phyloP scores from a whole-genome alignment of 768 basidiomycete species.

The Trametes elegans region DNA sequence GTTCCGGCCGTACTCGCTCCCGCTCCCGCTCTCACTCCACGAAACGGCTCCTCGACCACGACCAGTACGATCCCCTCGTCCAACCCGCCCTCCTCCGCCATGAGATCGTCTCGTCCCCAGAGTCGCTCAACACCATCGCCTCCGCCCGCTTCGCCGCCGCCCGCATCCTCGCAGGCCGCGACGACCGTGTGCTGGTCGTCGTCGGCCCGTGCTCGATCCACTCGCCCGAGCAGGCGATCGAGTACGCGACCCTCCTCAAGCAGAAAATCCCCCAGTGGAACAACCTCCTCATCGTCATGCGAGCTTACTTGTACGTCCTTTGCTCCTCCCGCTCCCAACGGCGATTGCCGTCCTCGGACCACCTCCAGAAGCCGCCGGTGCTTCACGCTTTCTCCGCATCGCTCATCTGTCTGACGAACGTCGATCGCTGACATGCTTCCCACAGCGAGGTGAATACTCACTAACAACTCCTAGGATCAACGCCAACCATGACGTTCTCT shows the following conservation, averaged over 20 bases:
- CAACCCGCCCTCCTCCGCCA: conserved; percentile 89
- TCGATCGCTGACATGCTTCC: no score
- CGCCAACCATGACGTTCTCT: no score
- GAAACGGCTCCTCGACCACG: no score
- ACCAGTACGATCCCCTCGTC: conserved; percentile 94
- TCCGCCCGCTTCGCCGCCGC: conserved; percentile 77
- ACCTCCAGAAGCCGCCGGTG: no score
- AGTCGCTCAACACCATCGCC: conserved; percentile 74
- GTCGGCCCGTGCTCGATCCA: conserved; percentile 98
- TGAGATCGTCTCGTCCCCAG: conserved; percentile 68
- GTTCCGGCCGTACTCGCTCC: neutral
- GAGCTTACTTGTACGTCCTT: conserved; percentile 89
- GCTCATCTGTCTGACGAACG: no score
- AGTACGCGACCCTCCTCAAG: conserved; percentile 75
- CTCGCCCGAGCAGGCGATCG: conserved; percentile 78
- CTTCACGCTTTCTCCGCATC: no score
- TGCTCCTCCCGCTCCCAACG: conserved; percentile 6
- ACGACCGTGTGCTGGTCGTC: conserved; percentile 84
- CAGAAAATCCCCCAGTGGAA: conserved; percentile 62
- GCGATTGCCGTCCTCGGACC: no score
- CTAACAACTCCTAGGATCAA: no score
- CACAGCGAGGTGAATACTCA: conserved; percentile 42
- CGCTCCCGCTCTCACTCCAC: neutral
- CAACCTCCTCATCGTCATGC: conserved; percentile 91
- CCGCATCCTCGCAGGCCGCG: conserved; percentile 76